Base-by-base conservation (phyloP, 2,329 filamentous ascomycete species). In the Tolypocladium guangdongense region DNA sequence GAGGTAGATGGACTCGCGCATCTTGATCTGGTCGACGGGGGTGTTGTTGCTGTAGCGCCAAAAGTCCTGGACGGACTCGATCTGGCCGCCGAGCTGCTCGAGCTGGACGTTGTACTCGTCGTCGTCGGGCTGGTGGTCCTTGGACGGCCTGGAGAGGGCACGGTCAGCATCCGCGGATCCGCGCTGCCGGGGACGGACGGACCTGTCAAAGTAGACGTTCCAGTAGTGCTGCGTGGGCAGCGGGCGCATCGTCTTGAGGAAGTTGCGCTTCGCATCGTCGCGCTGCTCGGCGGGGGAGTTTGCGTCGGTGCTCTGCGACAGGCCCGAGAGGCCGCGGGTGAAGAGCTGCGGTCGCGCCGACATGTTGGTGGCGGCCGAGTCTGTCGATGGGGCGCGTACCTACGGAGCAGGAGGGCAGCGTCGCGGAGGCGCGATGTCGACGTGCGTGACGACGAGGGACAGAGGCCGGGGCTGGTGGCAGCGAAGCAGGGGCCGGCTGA, bases 41-140 rank as follows among this genome's bases (percentile, higher is more conserved):
- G 85, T 88, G 70, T 90, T 90, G 73, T 91, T 90, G 73, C 84
- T 83, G 72, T 90, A 87, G 57, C 86, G 81, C 83, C 87, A 90
- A 68, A 91, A 91, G 66, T 91, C 88, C 78, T 90, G 88, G 45
- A 90, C 81, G 22, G 86, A 88, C 74, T 88, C 87, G 69, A 91
- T 84, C 69, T 81, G 78, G 49, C 73, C 71, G 62, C 78, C 80
- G 24, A 86, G 77, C 71, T 83, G 77, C 66, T 85, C 81, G 47
- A 86, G 77, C 58, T 80, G 71, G 52, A 70, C 72, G 54, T 77
- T 72, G 68, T 82, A 83, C 58, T 71, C 67, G 57, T 69, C 68
- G 56, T 68, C 68, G 60, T 74, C 65, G 60, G 68, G 62, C 56
- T 72, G 70, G 61, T 70, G 68, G 38, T 78, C 75, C 60, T 75